These are phyloP conservation scores for Hexamita inflata DNA, from an alignment of 208 protist species.

Conservation along the genomic window DNA sequence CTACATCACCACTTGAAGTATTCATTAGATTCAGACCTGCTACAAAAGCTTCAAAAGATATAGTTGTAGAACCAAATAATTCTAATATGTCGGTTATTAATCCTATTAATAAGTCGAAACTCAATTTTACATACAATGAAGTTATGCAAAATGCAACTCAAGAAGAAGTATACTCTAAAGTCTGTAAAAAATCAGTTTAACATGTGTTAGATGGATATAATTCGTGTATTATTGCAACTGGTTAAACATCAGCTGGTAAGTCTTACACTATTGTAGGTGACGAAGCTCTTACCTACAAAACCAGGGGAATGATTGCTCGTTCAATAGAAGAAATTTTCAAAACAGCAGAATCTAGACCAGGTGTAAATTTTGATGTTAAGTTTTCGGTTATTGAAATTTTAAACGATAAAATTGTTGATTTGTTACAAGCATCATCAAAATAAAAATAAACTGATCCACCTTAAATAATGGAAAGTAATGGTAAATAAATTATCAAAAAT, in stretches of 20 bases:
- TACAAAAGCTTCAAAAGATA: background rate
- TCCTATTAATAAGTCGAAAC: background rate
- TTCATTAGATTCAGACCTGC: slow-evolving; percentile 6
- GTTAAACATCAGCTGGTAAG: slow-evolving; percentile 13
- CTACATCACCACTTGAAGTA: background rate
- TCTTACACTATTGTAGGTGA: slow-evolving; percentile 19
- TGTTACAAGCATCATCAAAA: background rate
- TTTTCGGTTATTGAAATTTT: slow-evolving; percentile 18
- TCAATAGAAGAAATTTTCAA: slow-evolving; percentile 12
- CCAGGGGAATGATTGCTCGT: background rate
- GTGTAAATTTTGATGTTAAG: slow-evolving; percentile 7
- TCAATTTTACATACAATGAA: slow-evolving; percentile 23
- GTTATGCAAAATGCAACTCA: slow-evolving; percentile 19
- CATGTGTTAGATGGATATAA: slow-evolving; percentile 16
- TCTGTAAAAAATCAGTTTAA: background rate
- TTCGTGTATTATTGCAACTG: background rate
- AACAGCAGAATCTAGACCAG: background rate
- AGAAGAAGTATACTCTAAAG: background rate
- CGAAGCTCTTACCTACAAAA: slow-evolving; percentile 20
- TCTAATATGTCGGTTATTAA: slow-evolving; percentile 7
- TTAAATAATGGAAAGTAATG: background rate
- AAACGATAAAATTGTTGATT: slow-evolving; percentile 16
- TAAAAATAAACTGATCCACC: no score
- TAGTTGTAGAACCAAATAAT: slow-evolving; percentile 21
- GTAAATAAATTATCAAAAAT: background rate